A percentile compares a stretch with the other conserved stretches of the same genome.
phyloP scores from a whole-genome alignment of 192 early-diverging fungal species.

The Backusella liffmaniae region DNA sequence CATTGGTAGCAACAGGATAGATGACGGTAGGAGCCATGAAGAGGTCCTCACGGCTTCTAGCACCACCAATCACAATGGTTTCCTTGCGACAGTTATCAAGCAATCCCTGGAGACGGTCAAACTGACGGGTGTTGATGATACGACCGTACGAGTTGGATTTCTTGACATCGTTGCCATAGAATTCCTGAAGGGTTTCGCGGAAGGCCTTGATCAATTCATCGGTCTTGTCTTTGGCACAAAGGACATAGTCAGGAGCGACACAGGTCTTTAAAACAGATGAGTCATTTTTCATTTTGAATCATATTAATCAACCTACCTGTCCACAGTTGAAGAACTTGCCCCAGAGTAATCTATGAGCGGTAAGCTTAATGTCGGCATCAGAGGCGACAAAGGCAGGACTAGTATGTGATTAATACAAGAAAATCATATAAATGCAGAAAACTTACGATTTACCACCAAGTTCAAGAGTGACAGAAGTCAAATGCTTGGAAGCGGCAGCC shows the following conservation, averaged over 20 bases:
- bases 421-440: not conserved
- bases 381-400: constrained; percentile 63
- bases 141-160: constrained; percentile 59
- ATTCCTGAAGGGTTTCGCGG: constrained; percentile 38
- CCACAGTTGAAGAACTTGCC: constrained; percentile 81
- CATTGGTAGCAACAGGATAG: constrained; percentile 36
- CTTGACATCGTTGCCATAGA: constrained; percentile 53
- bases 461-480: constrained; percentile 83
- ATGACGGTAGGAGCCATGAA: constrained; percentile 64
- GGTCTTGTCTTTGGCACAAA: constrained; percentile 60
- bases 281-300: not conserved
- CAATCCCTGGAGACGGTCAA: constrained; percentile 60
- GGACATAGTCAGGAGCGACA: constrained; percentile 83
- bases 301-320: constrained; percentile 48
- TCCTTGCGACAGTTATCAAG: constrained; percentile 37
- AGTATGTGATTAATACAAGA: not conserved
- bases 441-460: constrained; percentile 83
- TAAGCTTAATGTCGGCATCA: constrained; percentile 54
- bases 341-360: constrained; percentile 72
- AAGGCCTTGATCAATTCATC: constrained; percentile 60
- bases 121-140: constrained; percentile 73
- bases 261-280: constrained; percentile 60
- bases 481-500: constrained; percentile 73
- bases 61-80: constrained; percentile 52
- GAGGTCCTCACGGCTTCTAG: constrained; percentile 34